phyloP scores from a whole-genome alignment of 2,329 filamentous ascomycete genomes.

The Stenocarpella maydis region DNA sequence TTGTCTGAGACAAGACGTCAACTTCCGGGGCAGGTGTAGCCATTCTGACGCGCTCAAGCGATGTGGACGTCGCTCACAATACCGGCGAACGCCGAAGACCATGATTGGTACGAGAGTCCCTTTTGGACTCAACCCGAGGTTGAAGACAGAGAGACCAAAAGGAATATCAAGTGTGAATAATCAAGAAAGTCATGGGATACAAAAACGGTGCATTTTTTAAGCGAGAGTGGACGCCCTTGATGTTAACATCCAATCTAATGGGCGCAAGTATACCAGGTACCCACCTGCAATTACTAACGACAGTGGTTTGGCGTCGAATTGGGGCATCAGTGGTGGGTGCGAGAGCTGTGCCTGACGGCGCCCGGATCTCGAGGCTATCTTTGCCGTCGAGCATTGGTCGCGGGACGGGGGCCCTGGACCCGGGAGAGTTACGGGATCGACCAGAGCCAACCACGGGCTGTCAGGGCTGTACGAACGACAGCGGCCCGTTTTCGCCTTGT shows the following conservation, averaged over 20 bases:
- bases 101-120: not conserved
- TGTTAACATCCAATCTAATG: not conserved
- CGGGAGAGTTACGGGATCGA: constrained; percentile 1
- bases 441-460: constrained; percentile 11
- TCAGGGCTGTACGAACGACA: too few relatives aligned
- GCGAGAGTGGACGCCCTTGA: not conserved
- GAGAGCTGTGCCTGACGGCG: not conserved
- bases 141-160: not conserved
- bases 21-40: not conserved
- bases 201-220: not conserved
- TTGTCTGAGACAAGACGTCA: constrained; percentile 17
- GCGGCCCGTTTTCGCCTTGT: constrained; percentile 7
- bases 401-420: not conserved
- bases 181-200: not conserved
- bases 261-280: not conserved
- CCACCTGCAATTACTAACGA: constrained; percentile 5
- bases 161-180: too few relatives aligned
- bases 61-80: not conserved
- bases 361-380: constrained; percentile 24
- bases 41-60: not conserved
- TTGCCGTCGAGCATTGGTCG: not conserved
- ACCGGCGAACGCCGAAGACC: constrained; percentile 1
- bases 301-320: not conserved
- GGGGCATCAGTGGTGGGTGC: not conserved
- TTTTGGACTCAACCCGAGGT: not conserved